Conservation (phyloP, 768 basidiomycete species). For the Suillus lakei region DNA sequence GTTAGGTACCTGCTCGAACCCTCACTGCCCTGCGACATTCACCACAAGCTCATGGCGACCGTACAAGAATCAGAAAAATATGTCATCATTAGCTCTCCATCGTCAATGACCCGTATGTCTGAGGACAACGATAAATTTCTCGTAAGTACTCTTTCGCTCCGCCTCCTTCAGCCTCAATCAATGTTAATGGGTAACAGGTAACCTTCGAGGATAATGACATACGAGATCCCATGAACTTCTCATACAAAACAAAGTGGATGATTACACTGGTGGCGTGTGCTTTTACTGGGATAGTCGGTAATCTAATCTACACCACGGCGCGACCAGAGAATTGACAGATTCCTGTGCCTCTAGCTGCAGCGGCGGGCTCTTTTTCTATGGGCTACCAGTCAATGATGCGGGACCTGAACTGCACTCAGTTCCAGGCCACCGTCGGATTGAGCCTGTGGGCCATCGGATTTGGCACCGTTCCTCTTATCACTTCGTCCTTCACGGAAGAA, state of each 20-base stretch:
- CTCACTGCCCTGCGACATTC: neutral
- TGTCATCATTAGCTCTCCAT: neutral
- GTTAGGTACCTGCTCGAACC: too few relatives aligned
- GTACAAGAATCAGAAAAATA: neutral
- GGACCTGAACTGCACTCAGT: conserved; percentile 44
- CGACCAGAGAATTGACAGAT: neutral
- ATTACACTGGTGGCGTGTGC: conserved; percentile 28
- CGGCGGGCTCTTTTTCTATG: conserved; percentile 51
- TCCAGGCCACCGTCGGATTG: conserved; percentile 49
- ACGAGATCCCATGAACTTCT: conserved; percentile 42
- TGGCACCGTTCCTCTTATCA: conserved; percentile 59
- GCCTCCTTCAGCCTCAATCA: neutral
- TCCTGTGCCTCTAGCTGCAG: conserved; percentile 40
- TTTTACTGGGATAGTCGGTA: conserved; percentile 24
- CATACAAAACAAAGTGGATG: conserved; percentile 41
- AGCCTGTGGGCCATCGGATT: conserved; percentile 61
- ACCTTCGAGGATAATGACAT: conserved; percentile 40
- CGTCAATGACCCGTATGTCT: conserved; percentile 1
- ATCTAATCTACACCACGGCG: neutral
- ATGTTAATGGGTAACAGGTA: conserved; percentile 26
- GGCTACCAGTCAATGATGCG: conserved; percentile 58
- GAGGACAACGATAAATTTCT: conserved; percentile 3
- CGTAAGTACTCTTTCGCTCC: neutral
- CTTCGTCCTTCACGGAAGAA: conserved; percentile 70
- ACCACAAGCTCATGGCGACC: neutral